Percentiles rank a stretch among this genome's conserved stretches.
These are phyloP conservation scores for Sporothrix sp. DNA, from an alignment of 2,329 filamentous ascomycete genomes.

Conservation along the genomic window DNA sequence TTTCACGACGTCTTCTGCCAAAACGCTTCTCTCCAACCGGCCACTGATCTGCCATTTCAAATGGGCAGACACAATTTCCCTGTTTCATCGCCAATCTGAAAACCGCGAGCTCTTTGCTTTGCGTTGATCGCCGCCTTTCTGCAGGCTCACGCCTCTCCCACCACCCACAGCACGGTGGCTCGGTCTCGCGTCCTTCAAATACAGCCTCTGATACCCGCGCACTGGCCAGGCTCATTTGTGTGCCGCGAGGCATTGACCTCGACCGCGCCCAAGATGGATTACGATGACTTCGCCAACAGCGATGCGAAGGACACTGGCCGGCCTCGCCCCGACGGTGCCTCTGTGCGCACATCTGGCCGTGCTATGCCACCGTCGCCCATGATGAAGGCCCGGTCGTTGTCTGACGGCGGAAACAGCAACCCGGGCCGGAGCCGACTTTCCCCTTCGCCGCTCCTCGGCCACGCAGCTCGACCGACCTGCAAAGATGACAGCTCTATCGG, in stretches of 20 bases:
- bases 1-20: no score
- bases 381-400: conserved; percentile 52
- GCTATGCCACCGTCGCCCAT: conserved; percentile 30
- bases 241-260: background rate
- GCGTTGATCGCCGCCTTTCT: background rate
- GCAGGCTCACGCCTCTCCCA: background rate
- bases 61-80: no score
- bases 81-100: background rate
- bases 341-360: background rate
- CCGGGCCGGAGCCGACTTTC: conserved; percentile 38
- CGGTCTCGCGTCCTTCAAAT: background rate
- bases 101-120: background rate
- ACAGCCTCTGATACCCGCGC: no score
- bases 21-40: no score
- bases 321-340: background rate
- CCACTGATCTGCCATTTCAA: no score
- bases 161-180: background rate
- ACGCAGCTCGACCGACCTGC: conserved; percentile 41
- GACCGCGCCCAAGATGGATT: conserved; percentile 15
- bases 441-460: conserved; percentile 47
- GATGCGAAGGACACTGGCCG: conserved; percentile 13
- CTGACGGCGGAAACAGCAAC: conserved; percentile 47
- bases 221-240: background rate
- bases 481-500: conserved; percentile 57
- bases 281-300: conserved; percentile 19